phyloP scores from a whole-genome alignment of 352 stramenopile species.

The Peronospora farinosa region DNA sequence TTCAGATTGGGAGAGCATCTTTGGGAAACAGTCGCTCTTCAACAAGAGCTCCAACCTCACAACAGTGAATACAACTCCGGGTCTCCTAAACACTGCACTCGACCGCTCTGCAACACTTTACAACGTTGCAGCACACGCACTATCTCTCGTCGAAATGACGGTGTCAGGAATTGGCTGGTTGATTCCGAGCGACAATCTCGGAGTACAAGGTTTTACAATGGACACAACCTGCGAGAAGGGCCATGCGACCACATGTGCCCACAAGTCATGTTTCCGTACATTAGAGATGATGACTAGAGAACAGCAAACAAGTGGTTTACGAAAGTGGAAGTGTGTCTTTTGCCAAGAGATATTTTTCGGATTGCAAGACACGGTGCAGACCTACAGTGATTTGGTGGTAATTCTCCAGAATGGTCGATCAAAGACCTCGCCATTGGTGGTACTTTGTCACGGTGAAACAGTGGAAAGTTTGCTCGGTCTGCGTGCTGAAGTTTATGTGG shows the following conservation, averaged over 20 bases:
- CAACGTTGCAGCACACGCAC: conserved; percentile 8
- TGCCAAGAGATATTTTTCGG: conserved; percentile 52
- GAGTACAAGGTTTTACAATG: conserved; percentile 15
- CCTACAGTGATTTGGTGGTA: conserved; percentile 37
- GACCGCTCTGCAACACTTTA: conserved; percentile 2
- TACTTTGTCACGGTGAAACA: conserved; percentile 39
- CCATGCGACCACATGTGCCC: conserved; percentile 41
- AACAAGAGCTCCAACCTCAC: conserved; percentile 33
- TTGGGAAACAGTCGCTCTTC: conserved; percentile 56
- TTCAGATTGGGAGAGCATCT: conserved; percentile 60
- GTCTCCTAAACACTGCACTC: conserved; percentile 34
- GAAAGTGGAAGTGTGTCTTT: conserved; percentile 48
- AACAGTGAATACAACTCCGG: conserved; percentile 40
- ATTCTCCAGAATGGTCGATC: conserved; percentile 37
- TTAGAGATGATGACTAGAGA: conserved; percentile 17
- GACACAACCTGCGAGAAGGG: conserved; percentile 43
- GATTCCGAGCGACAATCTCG: conserved; percentile 23
- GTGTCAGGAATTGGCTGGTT: conserved; percentile 43
- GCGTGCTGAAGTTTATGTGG: conserved; percentile 38
- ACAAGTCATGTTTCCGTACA: conserved; percentile 25
- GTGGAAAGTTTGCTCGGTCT: conserved; percentile 40
- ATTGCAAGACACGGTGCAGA: conserved; percentile 42
- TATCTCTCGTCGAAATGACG: conserved; percentile 26
- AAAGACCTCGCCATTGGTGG: conserved; percentile 12
- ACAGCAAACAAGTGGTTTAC: conserved; percentile 1